phyloP scores from a whole-genome alignment of 768 basidiomycete genomes.

The Hypholoma fasciculare region DNA sequence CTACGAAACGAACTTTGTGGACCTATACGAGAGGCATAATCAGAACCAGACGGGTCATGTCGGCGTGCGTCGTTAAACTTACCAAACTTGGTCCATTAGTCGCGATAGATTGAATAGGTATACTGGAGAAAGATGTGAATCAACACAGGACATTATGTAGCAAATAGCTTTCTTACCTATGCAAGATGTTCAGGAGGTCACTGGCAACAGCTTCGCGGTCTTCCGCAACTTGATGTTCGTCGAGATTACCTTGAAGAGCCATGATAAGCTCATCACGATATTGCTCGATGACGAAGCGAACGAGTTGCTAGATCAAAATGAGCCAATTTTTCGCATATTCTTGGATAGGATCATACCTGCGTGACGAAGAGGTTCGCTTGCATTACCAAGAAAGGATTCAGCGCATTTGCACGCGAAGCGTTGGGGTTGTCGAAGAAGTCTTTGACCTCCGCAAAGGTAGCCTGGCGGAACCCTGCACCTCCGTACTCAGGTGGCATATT shows the following conservation, averaged over 20 bases:
- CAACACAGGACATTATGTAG: background rate
- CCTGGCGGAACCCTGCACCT: conserved; percentile 74
- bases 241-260: conserved; percentile 62
- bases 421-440: conserved; percentile 93
- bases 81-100: conserved; percentile 83
- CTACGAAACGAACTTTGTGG: conserved; percentile 92
- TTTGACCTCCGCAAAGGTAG: conserved; percentile 85
- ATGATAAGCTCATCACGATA: conserved; percentile 84
- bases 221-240: conserved; percentile 66
- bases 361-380: conserved; percentile 93
- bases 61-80: background rate
- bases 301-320: conserved; percentile 68
- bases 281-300: conserved; percentile 90
- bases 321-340: background rate
- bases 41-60: conserved; percentile 4
- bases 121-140: conserved; percentile 40
- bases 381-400: conserved; percentile 90
- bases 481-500: conserved; percentile 60
- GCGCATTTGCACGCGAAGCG: conserved; percentile 79
- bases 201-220: conserved; percentile 85
- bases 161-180: conserved; percentile 49
- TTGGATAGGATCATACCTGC: conserved; percentile 51
- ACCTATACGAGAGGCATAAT: conserved; percentile 44
- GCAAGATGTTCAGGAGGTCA: conserved; percentile 83
- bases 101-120: conserved; percentile 92